Base-by-base conservation (phyloP, 2,329 filamentous ascomycete genomes). In the Delphinella strobiligena region DNA sequence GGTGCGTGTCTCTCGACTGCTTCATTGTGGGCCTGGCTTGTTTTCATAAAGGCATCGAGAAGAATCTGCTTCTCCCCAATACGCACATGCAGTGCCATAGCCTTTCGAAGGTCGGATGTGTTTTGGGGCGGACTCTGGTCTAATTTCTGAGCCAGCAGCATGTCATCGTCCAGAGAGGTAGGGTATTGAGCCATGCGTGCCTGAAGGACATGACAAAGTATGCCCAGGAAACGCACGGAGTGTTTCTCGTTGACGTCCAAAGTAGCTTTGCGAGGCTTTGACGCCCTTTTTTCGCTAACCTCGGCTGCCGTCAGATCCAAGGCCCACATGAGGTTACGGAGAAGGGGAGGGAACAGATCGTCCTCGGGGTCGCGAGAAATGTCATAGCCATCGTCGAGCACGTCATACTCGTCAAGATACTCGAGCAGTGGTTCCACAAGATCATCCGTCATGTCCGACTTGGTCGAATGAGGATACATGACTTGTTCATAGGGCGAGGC, bases 331-430 rank as follows among this genome's bases (percentile, higher is more conserved):
- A 27, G 12, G 22, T 7, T 12, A 7, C 7, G 22, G 22, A 27
- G 22, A 12, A 27, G 22, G 22, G 22, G 7, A 27, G 22, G 22
- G 38, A 59, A 58, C 38, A 57, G 56, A 14, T 55, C 53, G 39
- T 61, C 60, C 4, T 55, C 57, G 12, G 45, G 45, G 36, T 50
- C 45, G 9, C 49, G 49, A 4, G 50, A 40, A 31, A 69, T 66
- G 34, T 86, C 78, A 48, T 88, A 87, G 14, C 73, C 75, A 27
- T 88, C 81, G 38, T 91, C 85, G 3, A 84, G 59, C 8, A 86
- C 67, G 31, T 64, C 71, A 40, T 72, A 54, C 16, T 81, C 75
- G 5, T 78, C 72, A 10, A 84, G 71, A 19, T 83, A 67, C 33
- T 67, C 61, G 16, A 27, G 22, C 22, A 7, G 22, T 12, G 22